Evolutionary conservation across 2,329 filamentous ascomycete species (phyloP).

Genomic region (Coniochaeta sp.): DNA sequence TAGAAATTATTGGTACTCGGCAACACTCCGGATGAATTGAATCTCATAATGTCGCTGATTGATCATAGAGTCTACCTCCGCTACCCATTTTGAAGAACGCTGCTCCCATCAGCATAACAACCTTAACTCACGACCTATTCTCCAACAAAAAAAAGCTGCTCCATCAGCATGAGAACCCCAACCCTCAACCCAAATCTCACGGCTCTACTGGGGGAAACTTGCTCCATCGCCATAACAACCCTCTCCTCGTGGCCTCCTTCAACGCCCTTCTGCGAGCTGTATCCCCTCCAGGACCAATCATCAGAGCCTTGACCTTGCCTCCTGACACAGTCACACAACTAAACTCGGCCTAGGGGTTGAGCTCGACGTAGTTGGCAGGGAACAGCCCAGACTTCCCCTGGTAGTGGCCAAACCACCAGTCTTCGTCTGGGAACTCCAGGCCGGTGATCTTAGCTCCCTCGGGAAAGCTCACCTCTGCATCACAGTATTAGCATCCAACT

Average conservation of each 20-base stretch:
- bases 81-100: background rate
- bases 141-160: too few relatives aligned
- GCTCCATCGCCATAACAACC: too few relatives aligned
- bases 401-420: constrained; percentile 96
- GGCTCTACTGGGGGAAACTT: too few relatives aligned
- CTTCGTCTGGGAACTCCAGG: constrained; percentile 93
- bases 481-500: constrained; percentile 38
- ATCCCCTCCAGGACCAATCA: too few relatives aligned
- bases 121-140: too few relatives aligned
- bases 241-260: too few relatives aligned
- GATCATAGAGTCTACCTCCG: background rate
- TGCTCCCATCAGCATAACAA: background rate
- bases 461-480: constrained; percentile 67
- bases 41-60: background rate
- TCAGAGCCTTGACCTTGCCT: too few relatives aligned
- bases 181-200: too few relatives aligned
- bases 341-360: constrained; percentile 27
- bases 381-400: constrained; percentile 78
- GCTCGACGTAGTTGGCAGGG: constrained; percentile 64
- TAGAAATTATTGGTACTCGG: too few relatives aligned
- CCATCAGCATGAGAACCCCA: too few relatives aligned
- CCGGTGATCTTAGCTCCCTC: constrained; percentile 78
- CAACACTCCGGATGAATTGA: background rate
- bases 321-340: too few relatives aligned
- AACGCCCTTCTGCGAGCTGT: too few relatives aligned